Base-by-base conservation (phyloP, 441 rosid genomes). In the Populus trichocarpa region DNA sequence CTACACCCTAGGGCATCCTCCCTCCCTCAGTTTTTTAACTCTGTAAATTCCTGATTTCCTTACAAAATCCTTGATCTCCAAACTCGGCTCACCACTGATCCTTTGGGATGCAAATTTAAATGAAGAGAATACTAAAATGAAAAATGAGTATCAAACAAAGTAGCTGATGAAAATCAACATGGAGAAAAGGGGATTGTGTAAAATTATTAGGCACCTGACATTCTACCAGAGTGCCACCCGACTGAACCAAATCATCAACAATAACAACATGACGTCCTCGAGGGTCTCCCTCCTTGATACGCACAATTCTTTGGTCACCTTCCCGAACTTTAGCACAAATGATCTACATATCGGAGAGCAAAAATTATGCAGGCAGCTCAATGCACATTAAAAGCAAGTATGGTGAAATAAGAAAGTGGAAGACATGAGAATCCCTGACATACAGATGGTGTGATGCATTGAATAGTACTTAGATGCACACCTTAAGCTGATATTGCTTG, bases 231-330 rank as follows among this genome's bases (percentile, higher is more conserved):
- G 99, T 96, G 77, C 99, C 94, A 38, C 99, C 99, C 8, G 98
- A 96, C 83, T 94, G 99, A 80, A 96, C 99, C 86, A 96, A 87
- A 86, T 94, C 98, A 81, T 96, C 99, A 36, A 96, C 98, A 66
- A 94, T 96, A 78, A 94, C 99, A 32, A 96, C 93, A 38, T 96
- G 99, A 26, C 92, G 86, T 78, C 97, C 98, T 77, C 75, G 85
- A 67, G 97, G 92, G 50, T 96, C 89, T 53, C 99, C 99, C 82
- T 96, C 99, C 84, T 91, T 96, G 83, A 96, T 88, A 73, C 97
- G 92, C 40, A 92, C 99, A 77, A 92, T 90, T 78, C 97, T 86
- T 77, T 89, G 87, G 86, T 89, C 88, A 70, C 97, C 98, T 82
- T 92, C 97, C 46, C 98, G 89, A 74, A 96, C 98, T 87, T 96